These are phyloP conservation scores for Apiotrichum sp. DNA, from an alignment of 1,284 basidiomycete genomes.

Conservation along the genomic window DNA sequence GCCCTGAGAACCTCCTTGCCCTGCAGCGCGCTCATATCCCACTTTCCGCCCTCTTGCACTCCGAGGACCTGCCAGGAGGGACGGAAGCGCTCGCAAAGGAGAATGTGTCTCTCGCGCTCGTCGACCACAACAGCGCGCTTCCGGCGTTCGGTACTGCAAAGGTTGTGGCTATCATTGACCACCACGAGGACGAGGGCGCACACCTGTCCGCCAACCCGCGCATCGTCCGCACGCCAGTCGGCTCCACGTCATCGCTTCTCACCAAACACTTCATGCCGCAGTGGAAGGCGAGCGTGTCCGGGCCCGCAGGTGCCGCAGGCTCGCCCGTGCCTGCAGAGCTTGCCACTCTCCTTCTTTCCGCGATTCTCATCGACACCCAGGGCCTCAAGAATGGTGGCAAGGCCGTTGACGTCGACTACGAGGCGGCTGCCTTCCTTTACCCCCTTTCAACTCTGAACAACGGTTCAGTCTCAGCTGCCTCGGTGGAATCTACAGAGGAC, in stretches of 20 bases:
- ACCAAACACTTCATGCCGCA: constrained; percentile 51
- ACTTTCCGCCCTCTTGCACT: constrained; percentile 51
- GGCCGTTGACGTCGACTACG: constrained; percentile 59
- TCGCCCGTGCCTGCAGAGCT: constrained; percentile 52
- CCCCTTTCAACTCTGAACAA: constrained; percentile 30
- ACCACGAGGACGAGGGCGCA: constrained; percentile 77
- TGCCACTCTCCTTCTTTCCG: constrained; percentile 69
- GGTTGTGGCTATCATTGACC: constrained; percentile 81
- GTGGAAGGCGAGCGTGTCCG: constrained; percentile 29
- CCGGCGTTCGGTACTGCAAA: constrained; percentile 49
- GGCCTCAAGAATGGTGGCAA: constrained; percentile 70
- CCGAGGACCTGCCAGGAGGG: constrained; percentile 42
- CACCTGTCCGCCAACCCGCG: constrained; percentile 62
- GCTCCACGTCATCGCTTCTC: constrained; percentile 75
- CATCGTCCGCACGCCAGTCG: constrained; percentile 56
- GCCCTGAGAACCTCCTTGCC: constrained; percentile 79
- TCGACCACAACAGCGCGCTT: constrained; percentile 81
- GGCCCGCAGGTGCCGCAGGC: constrained; percentile 19
- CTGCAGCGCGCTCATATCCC: constrained; percentile 59
- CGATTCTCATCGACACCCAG: constrained; percentile 75
- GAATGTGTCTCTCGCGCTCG: constrained; percentile 65
- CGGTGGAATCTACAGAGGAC: no score
- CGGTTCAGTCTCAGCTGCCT: not conserved
- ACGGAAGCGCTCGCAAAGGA: constrained; percentile 48
- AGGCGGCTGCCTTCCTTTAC: constrained; percentile 58